Base-by-base conservation (phyloP, 345 rosid species). In the Eucalyptus pauciflora region DNA sequence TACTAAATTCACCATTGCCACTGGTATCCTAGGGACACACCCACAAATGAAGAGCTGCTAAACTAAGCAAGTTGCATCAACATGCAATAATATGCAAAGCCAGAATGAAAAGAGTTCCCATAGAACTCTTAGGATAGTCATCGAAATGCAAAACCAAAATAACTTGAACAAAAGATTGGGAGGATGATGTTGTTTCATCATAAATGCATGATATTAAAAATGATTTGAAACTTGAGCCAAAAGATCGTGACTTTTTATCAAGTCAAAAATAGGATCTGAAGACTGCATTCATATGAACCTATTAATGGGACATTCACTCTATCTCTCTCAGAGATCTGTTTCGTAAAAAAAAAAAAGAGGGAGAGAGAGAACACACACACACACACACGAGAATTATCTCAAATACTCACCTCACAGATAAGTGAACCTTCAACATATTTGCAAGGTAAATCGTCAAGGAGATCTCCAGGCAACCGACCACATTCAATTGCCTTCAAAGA, bases 381-480 rank as follows among this genome's bases (percentile, higher is more conserved):
- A 14, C 58, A 8, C 41, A 8, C 50, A 49, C 48, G 7, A 87
- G 46, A 69, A 60, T 3, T 37, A 18, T 76, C 48, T 76, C 48
- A 2, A 87, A 85, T 80, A 83, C 92, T 94, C 93, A 97, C 99
- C 98, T 96, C 98, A 89, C 99, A 98, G 83, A 93, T 71, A 81
- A 98, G 91, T 46, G 94, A 91, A 88, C 99, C 99, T 89, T 95
- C 94, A 90, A 93, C 88, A 88, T 92, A 98, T 91, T 95, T 95
- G 96, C 94, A 95, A 24, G 96, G 97, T 90, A 96, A 91, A 89
- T 93, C 96, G 88, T 94, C 98, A 93, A 95, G 91, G 91, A 95
- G 88, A 91, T 97, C 99, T 89, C 96, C 95, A 87, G 99, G 99
- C 89, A 98, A 93, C 91, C 93, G 93, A 29, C 99, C 99, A 91